These are phyloP conservation scores for Ascocoryne sarcoides DNA, from an alignment of 2,329 filamentous ascomycete genomes.

Conservation along the genomic window DNA sequence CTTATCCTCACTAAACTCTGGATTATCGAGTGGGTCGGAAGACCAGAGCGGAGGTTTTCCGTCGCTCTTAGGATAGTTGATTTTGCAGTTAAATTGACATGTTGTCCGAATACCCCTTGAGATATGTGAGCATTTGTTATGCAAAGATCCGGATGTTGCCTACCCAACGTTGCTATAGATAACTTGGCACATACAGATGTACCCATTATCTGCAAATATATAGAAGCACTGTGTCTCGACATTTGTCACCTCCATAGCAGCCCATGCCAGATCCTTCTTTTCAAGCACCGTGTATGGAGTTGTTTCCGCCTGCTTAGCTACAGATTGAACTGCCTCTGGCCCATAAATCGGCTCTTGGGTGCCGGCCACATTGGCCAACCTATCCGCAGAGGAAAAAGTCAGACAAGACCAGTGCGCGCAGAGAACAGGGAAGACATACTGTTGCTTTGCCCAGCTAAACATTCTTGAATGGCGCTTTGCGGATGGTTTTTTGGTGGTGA, in stretches of 20 bases:
- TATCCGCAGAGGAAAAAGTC: constrained; percentile 27
- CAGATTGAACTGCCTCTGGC: constrained; percentile 74
- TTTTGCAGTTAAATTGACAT: constrained; percentile 87
- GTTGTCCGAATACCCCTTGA: constrained; percentile 80
- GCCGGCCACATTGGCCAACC: constrained; percentile 74
- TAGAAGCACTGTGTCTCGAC: constrained; percentile 98
- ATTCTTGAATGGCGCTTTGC: constrained; percentile 39
- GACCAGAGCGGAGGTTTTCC: constrained; percentile 74
- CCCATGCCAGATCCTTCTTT: constrained; percentile 76
- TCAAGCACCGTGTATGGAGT: constrained; percentile 73
- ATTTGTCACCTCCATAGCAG: constrained; percentile 68
- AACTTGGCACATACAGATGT: constrained; percentile 73
- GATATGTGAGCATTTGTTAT: constrained; percentile 20
- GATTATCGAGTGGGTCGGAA: constrained; percentile 68
- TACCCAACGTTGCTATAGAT: constrained; percentile 98
- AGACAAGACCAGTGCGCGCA: constrained; percentile 9
- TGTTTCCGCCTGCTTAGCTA: constrained; percentile 69
- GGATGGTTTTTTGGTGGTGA: constrained; percentile 1
- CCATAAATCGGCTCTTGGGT: constrained; percentile 96
- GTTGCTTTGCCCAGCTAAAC: constrained; percentile 93
- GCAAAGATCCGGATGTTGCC: constrained; percentile 26
- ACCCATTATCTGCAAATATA: constrained; percentile 68
- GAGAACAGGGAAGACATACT: constrained; percentile 46
- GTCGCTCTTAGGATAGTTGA: constrained; percentile 64
- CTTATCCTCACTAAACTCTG: constrained; percentile 77